Evolutionary conservation across 495 filamentous ascomycete genomes (phyloP), one percentile per base, ranked within the genome.

Genomic region (Daldinia loculata): DNA sequence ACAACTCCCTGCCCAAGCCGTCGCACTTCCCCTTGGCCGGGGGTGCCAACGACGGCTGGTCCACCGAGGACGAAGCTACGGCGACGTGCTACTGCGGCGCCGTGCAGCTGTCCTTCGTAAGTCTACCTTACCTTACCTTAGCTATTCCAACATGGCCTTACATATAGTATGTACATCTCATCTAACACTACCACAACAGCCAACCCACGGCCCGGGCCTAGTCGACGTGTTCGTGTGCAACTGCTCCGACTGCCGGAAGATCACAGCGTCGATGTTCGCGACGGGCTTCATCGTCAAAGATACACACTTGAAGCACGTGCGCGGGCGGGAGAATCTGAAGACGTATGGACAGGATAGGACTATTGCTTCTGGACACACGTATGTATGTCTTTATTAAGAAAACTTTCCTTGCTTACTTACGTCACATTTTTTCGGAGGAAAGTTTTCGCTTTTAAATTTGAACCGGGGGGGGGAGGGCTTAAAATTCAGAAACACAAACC

Each of bases 241-340:
- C 78, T 88, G 87, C 77, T 67, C 75, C 36, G 86, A 88, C 78
- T 87, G 86, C 76, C 84, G 79, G 63, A 89, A 89, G 70, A 80
- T 88, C 70, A 88, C 85, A 9, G 85, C 86, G 9, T 87, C 86
- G 6, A 86, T 87, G 83, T 87, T 86, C 80, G 84, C 86, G 11
- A 81, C 83, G 55, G 87, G 87, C 73, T 86, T 88, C 76, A 83
- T 79, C 43, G 75, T 86, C 58, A 63, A 53, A 32, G 77, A 84
- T 74, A 55, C 76, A 12, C 50, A 82, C 56, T 63, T 88, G 9
- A 75, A 61, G 61, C 82, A 87, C 74, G 22, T 83, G 3, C 82
- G 85, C 27, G 86, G 87, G 22, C 73, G 76, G 1, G 79, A 82
- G 12, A 78, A 80, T 34, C 79, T 88, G 2, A 83, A 65, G 30